Evolutionary conservation across 23 red algal species (phyloP), one percentile per base, ranked within the genome.

Genomic region (Agarophyton chilense): DNA sequence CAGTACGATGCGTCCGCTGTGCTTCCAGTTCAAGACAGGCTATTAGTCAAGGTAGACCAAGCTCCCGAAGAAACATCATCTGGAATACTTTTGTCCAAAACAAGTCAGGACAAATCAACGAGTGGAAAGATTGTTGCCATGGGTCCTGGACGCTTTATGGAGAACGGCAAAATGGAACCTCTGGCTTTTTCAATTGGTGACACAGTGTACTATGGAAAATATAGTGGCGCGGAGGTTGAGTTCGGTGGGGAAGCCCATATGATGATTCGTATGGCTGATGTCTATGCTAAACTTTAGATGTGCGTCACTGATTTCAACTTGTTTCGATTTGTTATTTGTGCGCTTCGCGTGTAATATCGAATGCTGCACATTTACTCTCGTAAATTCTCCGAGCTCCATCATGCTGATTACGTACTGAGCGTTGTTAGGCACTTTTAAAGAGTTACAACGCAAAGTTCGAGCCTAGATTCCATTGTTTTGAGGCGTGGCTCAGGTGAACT

Each of bases 131-230:
- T 99, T 45, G 86, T 96, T 33, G 82, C 93, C 18, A 79, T 94
- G 38, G 97, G 97, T 43, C 78, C 83, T 31, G 97, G 97, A 39
- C 83, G 97, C 26, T 83, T 96, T 24, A 91, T 95, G 91, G 97
- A 95, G 47, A 95, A 96, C 57, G 97, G 97, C 17, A 39, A 99
- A 81, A 88, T 78, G 47, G 97, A 99, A 90, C 97, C 97, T 31
- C 39, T 91, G n/a, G 65, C 81, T 0, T 86, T 96, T 74, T 19
- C 49, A 52, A 52, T 94, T 47, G 97, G 97, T 73, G 97, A 96
- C 41, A 84, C 53, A 31, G 97, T 99, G 29, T 79, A 88, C 29
- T 99, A 94, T 50, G 86, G 87, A 40, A 86, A 94, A 81, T 96
- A 94, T 61, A 74, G 68, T 60, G 97, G 97, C 33, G 92, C 63